Base-by-base conservation (phyloP, 768 basidiomycete genomes). In the Kwoniella sp. region DNA sequence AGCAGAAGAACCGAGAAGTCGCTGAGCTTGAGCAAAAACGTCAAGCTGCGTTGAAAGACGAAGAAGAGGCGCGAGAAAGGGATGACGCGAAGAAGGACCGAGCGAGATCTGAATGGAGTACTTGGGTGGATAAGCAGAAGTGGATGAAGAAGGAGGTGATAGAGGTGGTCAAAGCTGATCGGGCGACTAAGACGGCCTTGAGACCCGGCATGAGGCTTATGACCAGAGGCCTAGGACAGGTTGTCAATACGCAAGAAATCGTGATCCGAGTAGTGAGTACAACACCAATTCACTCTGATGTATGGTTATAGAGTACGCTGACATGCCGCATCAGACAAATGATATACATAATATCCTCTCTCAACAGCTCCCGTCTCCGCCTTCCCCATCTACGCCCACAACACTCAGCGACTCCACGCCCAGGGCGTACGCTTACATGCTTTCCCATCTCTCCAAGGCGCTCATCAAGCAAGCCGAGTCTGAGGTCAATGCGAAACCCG, bases 381-480 rank as follows among this genome's bases (percentile, higher is more conserved):
- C 69, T 30, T 54, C 68, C n/a, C 26, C 59, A 8, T 48, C 67
- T 29, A 48, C 69, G 26, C 71, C 67, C 50, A 66, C 78, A 17
- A 67, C 69, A 58, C 67, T 69, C 31, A 28, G 61, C 55, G 45
- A 47, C 61, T 84, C 84, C 81, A 58, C 69, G 0, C 70, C 81
- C 1, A 61, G 74, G 34, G 50, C 69, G 4, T 94, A 93, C 77
- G 79, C 84, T 53, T 90, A 92, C 55, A 84, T 89, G 23, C 86
- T 94, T 51, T 93, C 91, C 23, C 89, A 93, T n/a, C 86, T 97
- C 45, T 84, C 92, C 53, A 97, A 98, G 77, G 84, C 87, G 20
- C 88, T 98, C 66, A 85, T 97, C 50, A 84, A 90, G 34, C 95
- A 97, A 82, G 93, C 93, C 20, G 93, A 96, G 82, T 90, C 88